Conservation (phyloP, 2,329 filamentous ascomycete species). For the Trichoderma arundinaceum region DNA sequence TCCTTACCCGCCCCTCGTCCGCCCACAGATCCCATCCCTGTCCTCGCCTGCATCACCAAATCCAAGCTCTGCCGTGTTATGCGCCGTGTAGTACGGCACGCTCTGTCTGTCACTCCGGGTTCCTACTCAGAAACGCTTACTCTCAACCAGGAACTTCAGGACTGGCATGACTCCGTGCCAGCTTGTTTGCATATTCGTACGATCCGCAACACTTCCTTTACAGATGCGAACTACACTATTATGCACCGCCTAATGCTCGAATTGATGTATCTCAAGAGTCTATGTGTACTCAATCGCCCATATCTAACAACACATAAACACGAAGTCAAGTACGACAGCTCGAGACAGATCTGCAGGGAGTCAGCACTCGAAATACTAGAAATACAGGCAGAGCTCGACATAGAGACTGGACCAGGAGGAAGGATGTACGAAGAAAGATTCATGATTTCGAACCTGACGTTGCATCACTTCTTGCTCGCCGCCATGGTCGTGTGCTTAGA, state of each 20-base stretch:
- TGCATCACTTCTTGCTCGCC: slow-evolving; percentile 64
- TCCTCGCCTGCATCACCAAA: slow-evolving; percentile 52
- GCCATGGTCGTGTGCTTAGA: slow-evolving; percentile 65
- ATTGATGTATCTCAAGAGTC: slow-evolving; percentile 54
- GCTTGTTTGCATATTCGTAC: slow-evolving; percentile 49
- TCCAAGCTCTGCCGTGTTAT: slow-evolving; percentile 51
- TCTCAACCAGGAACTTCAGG: slow-evolving; percentile 50
- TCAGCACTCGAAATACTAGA: slow-evolving; percentile 53
- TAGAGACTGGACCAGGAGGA: slow-evolving; percentile 55
- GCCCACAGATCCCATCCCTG: slow-evolving; percentile 50
- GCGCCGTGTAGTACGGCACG: slow-evolving; percentile 50
- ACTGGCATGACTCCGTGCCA: slow-evolving; percentile 47
- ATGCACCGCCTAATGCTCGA: slow-evolving; percentile 57
- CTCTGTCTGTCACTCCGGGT: slow-evolving; percentile 46
- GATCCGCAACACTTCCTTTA: slow-evolving; percentile 51
- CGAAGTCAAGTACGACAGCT: slow-evolving; percentile 47
- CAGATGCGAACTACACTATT: slow-evolving; percentile 52
- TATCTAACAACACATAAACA: slow-evolving; percentile 51
- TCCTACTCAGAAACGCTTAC: slow-evolving; percentile 45
- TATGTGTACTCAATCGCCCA: slow-evolving; percentile 57
- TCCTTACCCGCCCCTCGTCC: slow-evolving; percentile 52
- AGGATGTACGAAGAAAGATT: slow-evolving; percentile 58
- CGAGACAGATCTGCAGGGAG: slow-evolving; percentile 50
- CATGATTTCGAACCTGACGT: slow-evolving; percentile 58
- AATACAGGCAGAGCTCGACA: slow-evolving; percentile 55